These are phyloP conservation scores for Pichia occidentalis DNA, from an alignment of 805 yeast species.

Conservation along the genomic window DNA sequence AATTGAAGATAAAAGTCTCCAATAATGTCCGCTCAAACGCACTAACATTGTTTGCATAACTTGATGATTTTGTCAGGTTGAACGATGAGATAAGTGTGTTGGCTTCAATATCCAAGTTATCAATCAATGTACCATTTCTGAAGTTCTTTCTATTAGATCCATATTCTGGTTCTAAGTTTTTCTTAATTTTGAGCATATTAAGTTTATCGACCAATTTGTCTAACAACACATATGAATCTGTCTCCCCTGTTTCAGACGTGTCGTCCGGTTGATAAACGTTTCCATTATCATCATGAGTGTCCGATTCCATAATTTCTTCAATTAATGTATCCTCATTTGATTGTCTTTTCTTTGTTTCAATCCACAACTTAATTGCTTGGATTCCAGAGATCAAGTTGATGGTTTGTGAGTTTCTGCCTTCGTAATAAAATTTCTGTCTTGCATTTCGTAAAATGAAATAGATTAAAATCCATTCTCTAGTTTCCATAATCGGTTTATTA, in stretches of 20 bases:
- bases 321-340: too few species aligned
- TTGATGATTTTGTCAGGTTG: too few species aligned
- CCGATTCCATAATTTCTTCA: too few species aligned
- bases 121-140: background rate
- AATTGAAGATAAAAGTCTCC: conserved; percentile 42
- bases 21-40: conserved; percentile 32
- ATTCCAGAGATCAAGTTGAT: conserved; percentile 33
- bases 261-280: background rate
- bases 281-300: background rate
- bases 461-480: conserved; percentile 36
- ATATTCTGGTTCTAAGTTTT: background rate
- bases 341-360: conserved; percentile 12
- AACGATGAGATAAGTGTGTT: background rate
- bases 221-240: conserved; percentile 4
- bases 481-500: conserved; percentile 24
- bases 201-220: conserved; percentile 7
- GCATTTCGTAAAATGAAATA: conserved; percentile 35
- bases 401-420: conserved; percentile 27
- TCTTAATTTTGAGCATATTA: background rate
- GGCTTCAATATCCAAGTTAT: background rate
- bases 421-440: conserved; percentile 31
- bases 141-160: too few species aligned
- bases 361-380: conserved; percentile 30
- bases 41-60: too few species aligned
- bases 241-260: background rate